Conservation (phyloP, 192 early-diverging fungal genomes). For the Linnemannia schmuckeri region DNA sequence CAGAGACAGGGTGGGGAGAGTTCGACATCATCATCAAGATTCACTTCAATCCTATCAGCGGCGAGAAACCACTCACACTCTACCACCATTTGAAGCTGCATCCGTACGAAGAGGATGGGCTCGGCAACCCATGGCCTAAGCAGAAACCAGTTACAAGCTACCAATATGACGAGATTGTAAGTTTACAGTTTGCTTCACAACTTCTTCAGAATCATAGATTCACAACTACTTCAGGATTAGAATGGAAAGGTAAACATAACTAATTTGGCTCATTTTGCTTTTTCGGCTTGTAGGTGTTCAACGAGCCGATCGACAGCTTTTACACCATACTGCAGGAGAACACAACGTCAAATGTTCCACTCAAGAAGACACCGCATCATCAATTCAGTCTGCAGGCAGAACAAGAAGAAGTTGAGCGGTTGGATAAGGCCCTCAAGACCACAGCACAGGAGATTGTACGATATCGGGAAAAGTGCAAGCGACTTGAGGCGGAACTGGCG, state of each 20-base stretch:
- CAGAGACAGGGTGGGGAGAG: slow-evolving; percentile 99
- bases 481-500: slow-evolving; percentile 37
- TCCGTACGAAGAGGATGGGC: slow-evolving; percentile 81
- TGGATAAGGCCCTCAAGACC: slow-evolving; percentile 65
- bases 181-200: neutral
- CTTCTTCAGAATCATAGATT: neutral
- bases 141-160: slow-evolving; percentile 80
- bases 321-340: slow-evolving; percentile 70
- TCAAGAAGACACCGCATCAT: slow-evolving; percentile 57
- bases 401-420: slow-evolving; percentile 74
- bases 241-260: neutral
- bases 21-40: slow-evolving; percentile 97
- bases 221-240: neutral
- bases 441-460: slow-evolving; percentile 43
- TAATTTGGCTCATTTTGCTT: neutral
- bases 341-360: slow-evolving; percentile 60
- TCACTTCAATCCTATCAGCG: slow-evolving; percentile 80
- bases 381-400: slow-evolving; percentile 75
- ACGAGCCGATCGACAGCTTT: slow-evolving; percentile 86
- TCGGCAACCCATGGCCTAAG: slow-evolving; percentile 65
- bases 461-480: slow-evolving; percentile 38
- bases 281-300: slow-evolving; percentile 70
- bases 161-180: slow-evolving; percentile 86
- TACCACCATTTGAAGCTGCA: slow-evolving; percentile 94
- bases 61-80: slow-evolving; percentile 85